Percentiles rank a stretch among this genome's conserved stretches.
Conservation (phyloP, 2,329 filamentous ascomycete genomes). For the Talaromyces verruculosus region DNA sequence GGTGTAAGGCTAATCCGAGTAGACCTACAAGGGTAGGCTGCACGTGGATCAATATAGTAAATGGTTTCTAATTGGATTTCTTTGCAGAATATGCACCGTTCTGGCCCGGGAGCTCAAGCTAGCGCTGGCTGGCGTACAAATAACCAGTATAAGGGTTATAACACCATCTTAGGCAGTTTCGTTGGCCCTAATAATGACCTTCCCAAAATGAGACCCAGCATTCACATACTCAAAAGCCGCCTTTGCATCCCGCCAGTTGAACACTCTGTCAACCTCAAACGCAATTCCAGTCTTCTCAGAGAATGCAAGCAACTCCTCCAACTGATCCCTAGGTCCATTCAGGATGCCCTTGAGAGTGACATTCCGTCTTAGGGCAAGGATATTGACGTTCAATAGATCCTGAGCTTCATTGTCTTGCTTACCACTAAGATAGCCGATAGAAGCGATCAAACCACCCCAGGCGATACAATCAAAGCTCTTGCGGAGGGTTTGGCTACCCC, state of each 20-base stretch:
- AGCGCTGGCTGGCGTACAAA: too few relatives aligned
- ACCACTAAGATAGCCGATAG: slow-evolving; percentile 51
- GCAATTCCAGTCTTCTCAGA: slow-evolving; percentile 36
- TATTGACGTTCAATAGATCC: slow-evolving; percentile 60
- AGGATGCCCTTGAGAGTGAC: slow-evolving; percentile 60
- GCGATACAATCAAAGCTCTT: slow-evolving; percentile 50
- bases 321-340: slow-evolving; percentile 61
- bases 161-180: background rate
- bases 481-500: slow-evolving; percentile 52
- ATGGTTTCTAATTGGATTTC: too few relatives aligned
- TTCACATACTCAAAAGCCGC: slow-evolving; percentile 56
- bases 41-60: too few relatives aligned
- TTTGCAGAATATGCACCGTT: background rate
- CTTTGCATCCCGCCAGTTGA: slow-evolving; percentile 52
- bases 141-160: background rate
- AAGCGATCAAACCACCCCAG: slow-evolving; percentile 48
- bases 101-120: background rate
- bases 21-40: too few relatives aligned
- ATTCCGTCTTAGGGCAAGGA: slow-evolving; percentile 53
- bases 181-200: slow-evolving; percentile 53
- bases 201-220: slow-evolving; percentile 56
- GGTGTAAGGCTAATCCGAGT: too few relatives aligned
- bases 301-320: slow-evolving; percentile 41
- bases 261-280: slow-evolving; percentile 56
- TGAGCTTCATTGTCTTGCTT: slow-evolving; percentile 55